Conservation (phyloP, 257 asterid genomes). For the Nyctanthes arbortristis region DNA sequence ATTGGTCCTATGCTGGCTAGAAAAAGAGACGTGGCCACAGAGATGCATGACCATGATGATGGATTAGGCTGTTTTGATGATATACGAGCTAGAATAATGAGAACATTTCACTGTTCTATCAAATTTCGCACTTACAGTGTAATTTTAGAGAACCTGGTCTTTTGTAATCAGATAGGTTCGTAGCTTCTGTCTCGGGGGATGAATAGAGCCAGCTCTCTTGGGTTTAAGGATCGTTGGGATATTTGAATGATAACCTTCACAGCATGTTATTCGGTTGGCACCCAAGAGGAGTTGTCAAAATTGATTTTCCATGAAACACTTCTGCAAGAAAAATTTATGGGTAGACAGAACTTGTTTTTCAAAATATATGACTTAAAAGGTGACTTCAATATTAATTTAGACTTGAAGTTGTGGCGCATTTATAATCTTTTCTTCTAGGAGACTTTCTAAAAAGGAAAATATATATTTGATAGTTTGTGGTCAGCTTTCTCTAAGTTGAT, state of each 20-base stretch:
- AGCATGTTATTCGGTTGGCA: neutral
- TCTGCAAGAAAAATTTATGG: neutral
- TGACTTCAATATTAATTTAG: neutral
- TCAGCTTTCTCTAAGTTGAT: neutral
- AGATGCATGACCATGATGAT: neutral
- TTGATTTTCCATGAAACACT: neutral
- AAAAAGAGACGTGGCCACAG: too few relatives aligned
- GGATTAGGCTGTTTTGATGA: neutral
- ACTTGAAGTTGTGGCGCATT: neutral
- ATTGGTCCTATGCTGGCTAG: too few relatives aligned
- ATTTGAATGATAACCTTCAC: neutral
- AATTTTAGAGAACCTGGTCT: neutral
- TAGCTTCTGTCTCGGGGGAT: neutral
- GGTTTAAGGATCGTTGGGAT: neutral
- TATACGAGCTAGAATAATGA: neutral
- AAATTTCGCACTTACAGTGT: neutral
- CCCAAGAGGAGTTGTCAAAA: neutral
- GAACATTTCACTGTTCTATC: neutral
- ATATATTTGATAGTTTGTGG: neutral
- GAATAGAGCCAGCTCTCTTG: neutral
- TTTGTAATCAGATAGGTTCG: neutral
- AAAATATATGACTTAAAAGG: too few relatives aligned
- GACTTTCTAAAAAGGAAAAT: neutral
- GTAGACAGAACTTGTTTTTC: neutral
- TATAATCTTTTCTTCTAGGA: neutral